Evolutionary conservation across 2,329 filamentous ascomycete genomes (phyloP), one percentile per base, ranked within the genome.

Genomic region (Phoma sp.): DNA sequence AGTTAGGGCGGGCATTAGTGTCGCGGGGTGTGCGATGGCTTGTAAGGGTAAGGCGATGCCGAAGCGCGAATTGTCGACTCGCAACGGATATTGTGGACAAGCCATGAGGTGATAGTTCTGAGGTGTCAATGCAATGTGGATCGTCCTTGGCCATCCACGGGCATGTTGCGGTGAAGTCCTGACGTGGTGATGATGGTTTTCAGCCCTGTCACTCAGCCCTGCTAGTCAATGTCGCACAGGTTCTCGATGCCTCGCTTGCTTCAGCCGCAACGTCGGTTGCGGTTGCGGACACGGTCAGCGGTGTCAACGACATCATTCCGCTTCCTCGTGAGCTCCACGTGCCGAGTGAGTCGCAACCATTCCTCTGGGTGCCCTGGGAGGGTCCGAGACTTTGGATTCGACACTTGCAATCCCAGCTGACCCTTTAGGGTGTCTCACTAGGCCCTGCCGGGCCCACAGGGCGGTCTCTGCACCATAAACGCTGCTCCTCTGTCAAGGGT

Each of bases 21-120:
- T 29, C 40, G 51, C 45, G 51, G 45, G 51, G 51, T 54, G 51
- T 40, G 46, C 51, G 51, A 54, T 45, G 45, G 51, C 51, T 49
- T 54, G n/a, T 25, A 33, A 39, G 39, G 36, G 21, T 29, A 49
- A 45, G 51, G 51, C 45, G 51, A 54, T 49, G 45, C 45, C 51
- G 45, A 46, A 45, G 51, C 21, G 37, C 21, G 14, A 4, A n/a
- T 30, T 25, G n/a, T 14, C 5, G 36, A 26, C 14, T 23, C 2
- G 4, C 29, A 6, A 12, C 2, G 15, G n/a, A 1, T 11, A 20
- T 25, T 12, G 28, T 21, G 36, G 17, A 30, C 6, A 11, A 14
- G 21, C 40, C 20, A 34, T 20, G 21, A 32, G 9, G 21, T 28
- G 7, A 4, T 25, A 28, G 14, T 21, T 20, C 20, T 26, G 42